A percentile compares a stretch with the other conserved stretches of the same genome.
Evolutionary conservation across 164 flowering plant species (phyloP).

Genomic region (Macadamia integrifolia): DNA sequence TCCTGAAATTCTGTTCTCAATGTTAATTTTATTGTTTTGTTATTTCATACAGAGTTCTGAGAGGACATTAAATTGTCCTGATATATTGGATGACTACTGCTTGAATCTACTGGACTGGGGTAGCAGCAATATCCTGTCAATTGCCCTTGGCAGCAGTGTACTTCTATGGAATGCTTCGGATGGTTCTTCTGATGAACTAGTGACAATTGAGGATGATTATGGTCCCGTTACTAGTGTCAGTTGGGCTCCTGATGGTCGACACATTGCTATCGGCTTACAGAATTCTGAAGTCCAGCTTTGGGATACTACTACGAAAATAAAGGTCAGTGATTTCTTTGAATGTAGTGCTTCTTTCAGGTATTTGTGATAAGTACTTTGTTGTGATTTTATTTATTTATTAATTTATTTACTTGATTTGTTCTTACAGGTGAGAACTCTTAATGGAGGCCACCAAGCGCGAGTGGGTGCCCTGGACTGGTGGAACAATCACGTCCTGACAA

Average conservation of each 20-base stretch:
- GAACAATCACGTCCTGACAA: no score
- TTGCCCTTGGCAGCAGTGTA: constrained; percentile 51
- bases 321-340: no score
- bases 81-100: constrained; percentile 38
- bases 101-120: constrained; percentile 41
- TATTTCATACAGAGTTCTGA: constrained; percentile 41
- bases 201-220: constrained; percentile 40
- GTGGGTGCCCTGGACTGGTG: no score
- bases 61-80: constrained; percentile 65
- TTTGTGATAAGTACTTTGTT: no score
- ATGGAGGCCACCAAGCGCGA: no score
- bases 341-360: no score
- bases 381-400: no score
- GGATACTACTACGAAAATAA: no score
- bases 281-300: no score
- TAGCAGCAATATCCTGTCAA: constrained; percentile 48
- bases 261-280: no score
- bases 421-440: no score
- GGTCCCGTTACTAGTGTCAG: constrained; percentile 58
- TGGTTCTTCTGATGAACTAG: constrained; percentile 44
- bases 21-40: not conserved
- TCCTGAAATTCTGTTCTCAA: not conserved
- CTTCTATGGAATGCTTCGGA: constrained; percentile 53
- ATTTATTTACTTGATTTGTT: no score
- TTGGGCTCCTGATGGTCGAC: constrained; percentile 59